These are phyloP conservation scores for Diaporthe citri DNA, from an alignment of 2,329 filamentous ascomycete genomes.

Conservation along the genomic window DNA sequence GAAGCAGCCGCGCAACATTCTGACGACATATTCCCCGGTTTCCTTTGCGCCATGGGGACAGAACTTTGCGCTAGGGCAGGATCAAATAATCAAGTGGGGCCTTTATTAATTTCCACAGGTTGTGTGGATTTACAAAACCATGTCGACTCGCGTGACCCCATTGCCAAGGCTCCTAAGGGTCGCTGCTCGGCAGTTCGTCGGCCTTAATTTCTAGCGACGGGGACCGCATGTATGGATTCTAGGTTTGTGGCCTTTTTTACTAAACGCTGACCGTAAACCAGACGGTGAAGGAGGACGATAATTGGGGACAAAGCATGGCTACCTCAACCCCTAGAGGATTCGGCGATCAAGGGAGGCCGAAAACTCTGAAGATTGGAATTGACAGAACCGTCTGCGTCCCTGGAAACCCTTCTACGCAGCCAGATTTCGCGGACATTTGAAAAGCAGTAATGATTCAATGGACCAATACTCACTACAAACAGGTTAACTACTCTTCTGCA, in stretches of 20 bases:
- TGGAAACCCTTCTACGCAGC: no score
- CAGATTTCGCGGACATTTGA: no score
- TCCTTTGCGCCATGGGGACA: neutral
- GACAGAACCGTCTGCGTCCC: no score
- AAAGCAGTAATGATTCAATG: no score
- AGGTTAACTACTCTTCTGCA: no score
- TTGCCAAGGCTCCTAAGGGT: slow-evolving; percentile 1
- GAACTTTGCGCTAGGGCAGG: neutral
- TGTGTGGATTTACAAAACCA: neutral
- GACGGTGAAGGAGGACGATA: neutral
- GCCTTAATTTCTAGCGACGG: neutral
- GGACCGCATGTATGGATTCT: neutral
- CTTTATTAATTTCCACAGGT: neutral
- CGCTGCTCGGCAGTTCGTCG: slow-evolving; percentile 6
- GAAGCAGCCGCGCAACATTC: neutral
- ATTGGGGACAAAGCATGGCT: neutral
- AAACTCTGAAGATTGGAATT: neutral
- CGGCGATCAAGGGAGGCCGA: neutral
- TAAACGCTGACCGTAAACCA: no score
- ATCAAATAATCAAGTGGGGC: neutral
- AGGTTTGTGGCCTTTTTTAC: neutral
- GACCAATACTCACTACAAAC: no score
- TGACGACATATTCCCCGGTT: slow-evolving; percentile 7
- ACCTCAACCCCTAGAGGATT: neutral
- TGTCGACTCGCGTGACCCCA: slow-evolving; percentile 1